phyloP scores from a whole-genome alignment of 345 rosid species.

The Pugionium dolabratum region DNA sequence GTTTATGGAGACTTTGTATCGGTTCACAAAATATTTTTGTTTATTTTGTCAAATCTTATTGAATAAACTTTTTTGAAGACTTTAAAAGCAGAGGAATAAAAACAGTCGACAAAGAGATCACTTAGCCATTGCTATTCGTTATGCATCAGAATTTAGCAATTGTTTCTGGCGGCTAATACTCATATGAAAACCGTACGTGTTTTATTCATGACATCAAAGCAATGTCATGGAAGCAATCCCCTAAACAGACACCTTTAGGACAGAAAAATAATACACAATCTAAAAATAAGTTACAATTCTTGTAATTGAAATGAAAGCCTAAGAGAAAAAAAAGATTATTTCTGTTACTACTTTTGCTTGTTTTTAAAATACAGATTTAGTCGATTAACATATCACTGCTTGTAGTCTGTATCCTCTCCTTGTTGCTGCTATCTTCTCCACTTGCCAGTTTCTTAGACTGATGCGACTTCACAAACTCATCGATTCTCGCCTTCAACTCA shows the following conservation, averaged over 20 bases:
- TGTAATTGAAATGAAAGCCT: conserved; percentile 17
- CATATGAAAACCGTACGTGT: background rate
- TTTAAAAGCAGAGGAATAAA: no score
- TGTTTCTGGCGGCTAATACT: background rate
- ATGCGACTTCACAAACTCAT: conserved; percentile 71
- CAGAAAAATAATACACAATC: background rate
- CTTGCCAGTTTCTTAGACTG: conserved; percentile 59
- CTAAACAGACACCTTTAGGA: background rate
- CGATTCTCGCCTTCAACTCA: conserved; percentile 79
- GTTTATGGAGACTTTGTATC: background rate
- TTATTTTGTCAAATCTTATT: no score
- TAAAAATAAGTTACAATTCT: background rate
- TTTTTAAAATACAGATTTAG: conserved; percentile 34
- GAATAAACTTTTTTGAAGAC: no score
- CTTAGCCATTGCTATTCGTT: no score
- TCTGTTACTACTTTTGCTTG: background rate
- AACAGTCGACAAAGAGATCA: no score
- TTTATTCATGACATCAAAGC: conserved; percentile 6
- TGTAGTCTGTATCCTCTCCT: conserved; percentile 71
- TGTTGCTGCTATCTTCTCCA: conserved; percentile 55
- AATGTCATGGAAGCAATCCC: background rate
- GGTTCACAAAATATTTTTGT: no score
- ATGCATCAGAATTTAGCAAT: no score
- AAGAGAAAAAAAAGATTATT: background rate
- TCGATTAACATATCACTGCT: conserved; percentile 79